Evolutionary conservation across 1,284 basidiomycete species (phyloP), one percentile per base, ranked within the genome.

Genomic region (Ganoderma sinense): DNA sequence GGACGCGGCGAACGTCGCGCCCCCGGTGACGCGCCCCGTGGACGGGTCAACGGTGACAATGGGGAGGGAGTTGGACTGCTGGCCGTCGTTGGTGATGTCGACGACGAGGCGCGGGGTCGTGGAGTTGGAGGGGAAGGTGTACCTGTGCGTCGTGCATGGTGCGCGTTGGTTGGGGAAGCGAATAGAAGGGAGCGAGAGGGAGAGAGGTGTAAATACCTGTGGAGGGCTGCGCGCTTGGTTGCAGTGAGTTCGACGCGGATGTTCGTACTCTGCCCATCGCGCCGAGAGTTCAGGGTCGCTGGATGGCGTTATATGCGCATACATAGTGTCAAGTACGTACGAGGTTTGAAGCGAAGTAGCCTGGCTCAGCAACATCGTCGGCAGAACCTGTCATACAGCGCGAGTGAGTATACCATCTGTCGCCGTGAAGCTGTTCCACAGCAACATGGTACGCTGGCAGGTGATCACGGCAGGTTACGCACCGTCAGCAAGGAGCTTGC

Each of bases 291-390:
- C 31, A 7, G 8, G 5, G 23, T 33, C 2, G 23, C 39, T 23
- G 23, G n/a, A 18, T 61, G 58, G 61, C 59, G 41, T 59, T 48
- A 36, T 48, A 33, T 20, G n/a, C 51, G 14, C 33, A n/a, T n/a
- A 10, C 20, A 11, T 23, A 23, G 48, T 14, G 20, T 16, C 23
- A 14, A 33, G 45, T 1, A 56, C 82, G 39, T 73, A 87, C 87
- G 43, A 90, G 80, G 73, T 89, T 90, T 0, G 87, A 85, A 0
- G 88, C 83, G 75, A 91, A 91, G 76, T 90, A 91, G 58, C 89
- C 89, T 0, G 89, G 89, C 16, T 86, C 86, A 7, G 88, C 88
- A 63, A 82, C 83, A 71, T 90, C 89, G 70, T 90, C 89, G 1
- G 88, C 85, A 45, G 82, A 80, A n/a, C 87, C 88, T 89, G 41